Evolutionary conservation across 2,329 filamentous ascomycete genomes (phyloP).

Genomic region (Atkinsonella texensis): DNA sequence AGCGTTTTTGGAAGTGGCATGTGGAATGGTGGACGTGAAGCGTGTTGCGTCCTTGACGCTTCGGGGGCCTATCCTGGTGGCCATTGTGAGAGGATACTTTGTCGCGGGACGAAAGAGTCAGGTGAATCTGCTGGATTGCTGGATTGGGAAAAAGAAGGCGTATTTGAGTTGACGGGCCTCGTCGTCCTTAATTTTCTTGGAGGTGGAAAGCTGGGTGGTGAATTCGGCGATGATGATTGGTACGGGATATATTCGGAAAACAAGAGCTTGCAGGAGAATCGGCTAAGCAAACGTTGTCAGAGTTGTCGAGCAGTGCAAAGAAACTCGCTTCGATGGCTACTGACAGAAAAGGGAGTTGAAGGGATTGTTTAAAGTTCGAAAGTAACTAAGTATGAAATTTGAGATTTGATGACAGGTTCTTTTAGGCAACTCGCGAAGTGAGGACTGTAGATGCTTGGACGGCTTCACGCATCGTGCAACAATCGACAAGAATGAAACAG

Average conservation of each 20-base stretch:
- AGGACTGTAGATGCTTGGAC: too few relatives aligned
- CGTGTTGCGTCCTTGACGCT: conserved; percentile 71
- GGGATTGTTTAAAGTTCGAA: too few relatives aligned
- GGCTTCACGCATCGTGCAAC: too few relatives aligned
- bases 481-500: too few relatives aligned
- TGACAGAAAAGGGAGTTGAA: too few relatives aligned
- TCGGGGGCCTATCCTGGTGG: conserved; percentile 40
- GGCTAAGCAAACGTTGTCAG: not conserved
- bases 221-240: conserved; percentile 23
- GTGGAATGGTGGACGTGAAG: conserved; percentile 42
- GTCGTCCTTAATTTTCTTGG: conserved; percentile 26
- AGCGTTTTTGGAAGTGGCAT: conserved; percentile 52
- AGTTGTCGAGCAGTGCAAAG: too few relatives aligned
- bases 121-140: not conserved
- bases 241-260: conserved; percentile 22
- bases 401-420: too few relatives aligned
- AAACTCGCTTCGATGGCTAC: too few relatives aligned
- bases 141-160: not conserved
- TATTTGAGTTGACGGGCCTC: not conserved
- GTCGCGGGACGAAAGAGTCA: not conserved
- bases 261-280: not conserved
- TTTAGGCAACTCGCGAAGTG: too few relatives aligned
- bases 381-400: too few relatives aligned
- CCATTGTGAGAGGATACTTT: conserved; percentile 19
- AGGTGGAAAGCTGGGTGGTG: conserved; percentile 10